These are phyloP conservation scores for Candida takata DNA, from an alignment of 805 yeast species.

Conservation along the genomic window DNA sequence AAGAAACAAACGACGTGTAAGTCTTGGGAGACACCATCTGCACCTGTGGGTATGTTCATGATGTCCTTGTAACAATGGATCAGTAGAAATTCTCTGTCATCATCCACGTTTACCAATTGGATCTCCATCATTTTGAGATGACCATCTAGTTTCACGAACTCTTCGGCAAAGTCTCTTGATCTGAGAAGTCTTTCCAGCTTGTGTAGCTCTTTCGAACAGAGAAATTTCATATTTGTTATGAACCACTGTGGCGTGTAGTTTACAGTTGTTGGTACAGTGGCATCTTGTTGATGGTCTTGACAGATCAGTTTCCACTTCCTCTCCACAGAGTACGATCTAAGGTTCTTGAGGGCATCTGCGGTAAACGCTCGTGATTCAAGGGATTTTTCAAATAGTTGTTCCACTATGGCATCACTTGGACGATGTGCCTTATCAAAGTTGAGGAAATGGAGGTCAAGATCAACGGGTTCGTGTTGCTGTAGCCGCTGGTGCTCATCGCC, in stretches of 20 bases:
- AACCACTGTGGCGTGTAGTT: constrained; percentile 17
- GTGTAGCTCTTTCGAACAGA: constrained; percentile 17
- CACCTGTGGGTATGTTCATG: constrained; percentile 28
- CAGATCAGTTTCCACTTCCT: constrained; percentile 25
- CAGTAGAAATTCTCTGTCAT: constrained; percentile 43
- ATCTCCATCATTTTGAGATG: constrained; percentile 40
- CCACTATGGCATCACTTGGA: constrained; percentile 21
- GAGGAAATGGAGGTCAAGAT: constrained; percentile 19
- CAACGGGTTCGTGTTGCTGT: background rate
- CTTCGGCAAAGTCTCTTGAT: constrained; percentile 23
- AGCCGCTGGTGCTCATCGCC: too few relatives aligned
- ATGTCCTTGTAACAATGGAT: constrained; percentile 45
- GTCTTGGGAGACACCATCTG: constrained; percentile 22
- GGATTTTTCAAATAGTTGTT: constrained; percentile 15
- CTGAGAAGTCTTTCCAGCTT: constrained; percentile 20
- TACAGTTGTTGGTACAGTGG: background rate
- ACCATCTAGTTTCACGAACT: constrained; percentile 45
- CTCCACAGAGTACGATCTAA: constrained; percentile 10
- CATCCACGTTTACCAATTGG: constrained; percentile 38
- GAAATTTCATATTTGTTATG: constrained; percentile 8
- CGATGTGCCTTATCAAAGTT: constrained; percentile 24
- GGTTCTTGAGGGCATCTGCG: constrained; percentile 15
- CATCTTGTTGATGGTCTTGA: constrained; percentile 17
- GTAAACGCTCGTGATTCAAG: constrained; percentile 18
- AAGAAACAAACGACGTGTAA: constrained; percentile 27